These are phyloP conservation scores for Coemansia sp. DNA, from an alignment of 192 early-diverging fungal genomes.

Conservation along the genomic window DNA sequence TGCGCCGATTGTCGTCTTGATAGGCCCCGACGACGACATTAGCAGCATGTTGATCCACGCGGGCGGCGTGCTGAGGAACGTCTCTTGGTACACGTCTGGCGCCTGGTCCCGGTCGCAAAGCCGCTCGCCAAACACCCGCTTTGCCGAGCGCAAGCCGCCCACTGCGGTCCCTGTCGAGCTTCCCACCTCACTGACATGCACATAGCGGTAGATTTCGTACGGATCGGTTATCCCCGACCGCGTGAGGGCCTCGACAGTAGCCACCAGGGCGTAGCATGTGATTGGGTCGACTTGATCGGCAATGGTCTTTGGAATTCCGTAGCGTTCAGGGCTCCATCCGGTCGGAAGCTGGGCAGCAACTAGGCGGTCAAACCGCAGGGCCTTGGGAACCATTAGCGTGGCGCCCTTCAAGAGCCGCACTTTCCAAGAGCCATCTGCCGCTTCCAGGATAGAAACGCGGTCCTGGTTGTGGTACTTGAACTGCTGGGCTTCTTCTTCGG, in stretches of 20 bases:
- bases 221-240: conserved; percentile 91
- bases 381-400: conserved; percentile 85
- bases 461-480: conserved; percentile 82
- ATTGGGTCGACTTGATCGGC: conserved; percentile 85
- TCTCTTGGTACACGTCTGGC: conserved; percentile 90
- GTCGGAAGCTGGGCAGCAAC: conserved; percentile 92
- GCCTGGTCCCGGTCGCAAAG: conserved; percentile 74
- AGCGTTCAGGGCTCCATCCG: conserved; percentile 86
- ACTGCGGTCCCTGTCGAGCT: conserved; percentile 82
- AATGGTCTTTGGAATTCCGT: conserved; percentile 86
- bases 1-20: conserved; percentile 73
- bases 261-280: conserved; percentile 81
- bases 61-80: conserved; percentile 93
- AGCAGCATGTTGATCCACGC: conserved; percentile 96
- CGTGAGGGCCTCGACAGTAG: conserved; percentile 86
- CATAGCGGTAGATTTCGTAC: conserved; percentile 93
- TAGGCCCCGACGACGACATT: conserved; percentile 85
- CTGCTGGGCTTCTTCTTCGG: conserved; percentile 78
- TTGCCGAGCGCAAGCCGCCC: conserved; percentile 72
- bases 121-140: conserved; percentile 75
- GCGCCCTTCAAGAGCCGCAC: conserved; percentile 84
- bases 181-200: conserved; percentile 89
- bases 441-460: conserved; percentile 53
- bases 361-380: conserved; percentile 77
- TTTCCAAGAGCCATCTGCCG: conserved; percentile 41